These are phyloP conservation scores for Bassia scoparia DNA, from an alignment of 148 eudicot genomes.

Conservation along the genomic window DNA sequence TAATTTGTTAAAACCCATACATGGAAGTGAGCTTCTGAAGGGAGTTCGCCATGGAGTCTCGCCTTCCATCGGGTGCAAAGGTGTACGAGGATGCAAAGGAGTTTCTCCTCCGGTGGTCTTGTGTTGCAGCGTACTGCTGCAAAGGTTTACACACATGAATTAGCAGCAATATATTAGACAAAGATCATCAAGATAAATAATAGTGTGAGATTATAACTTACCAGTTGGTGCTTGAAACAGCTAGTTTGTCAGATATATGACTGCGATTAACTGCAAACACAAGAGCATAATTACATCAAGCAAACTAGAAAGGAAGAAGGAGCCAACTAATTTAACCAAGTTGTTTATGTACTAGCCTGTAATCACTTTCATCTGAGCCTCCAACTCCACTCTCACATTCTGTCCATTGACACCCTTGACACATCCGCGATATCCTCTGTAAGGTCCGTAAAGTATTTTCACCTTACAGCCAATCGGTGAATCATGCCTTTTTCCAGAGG, in stretches of 20 bases:
- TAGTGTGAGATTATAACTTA: not conserved
- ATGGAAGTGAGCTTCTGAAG: conserved; percentile 12
- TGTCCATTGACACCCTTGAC: conserved; percentile 28
- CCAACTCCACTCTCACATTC: conserved; percentile 28
- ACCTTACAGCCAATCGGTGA: conserved; percentile 21
- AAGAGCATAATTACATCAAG: not conserved
- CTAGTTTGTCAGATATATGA: conserved; percentile 26
- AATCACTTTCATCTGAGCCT: conserved; percentile 34
- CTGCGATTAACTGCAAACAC: conserved; percentile 27
- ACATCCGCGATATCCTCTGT: conserved; percentile 34
- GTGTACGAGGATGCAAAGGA: conserved; percentile 30
- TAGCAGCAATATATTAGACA: not conserved
- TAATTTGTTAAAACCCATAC: not conserved
- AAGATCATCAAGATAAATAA: not conserved
- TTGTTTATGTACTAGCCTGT: conserved; percentile 22
- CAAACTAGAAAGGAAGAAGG: not conserved
- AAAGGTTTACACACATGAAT: not conserved
- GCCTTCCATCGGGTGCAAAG: conserved; percentile 32
- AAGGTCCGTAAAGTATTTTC: conserved; percentile 30
- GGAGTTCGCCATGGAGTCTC: conserved; percentile 34
- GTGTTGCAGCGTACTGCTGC: conserved; percentile 18
- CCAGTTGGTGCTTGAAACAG: conserved; percentile 20
- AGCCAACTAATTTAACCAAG: not conserved
- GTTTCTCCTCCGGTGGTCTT: conserved; percentile 20
- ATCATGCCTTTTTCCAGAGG: conserved; percentile 17